Percentiles rank a stretch among this genome's conserved stretches.
These are phyloP conservation scores for Nepenthes alata DNA, from an alignment of 179 eudicot genomes.

Conservation along the genomic window DNA sequence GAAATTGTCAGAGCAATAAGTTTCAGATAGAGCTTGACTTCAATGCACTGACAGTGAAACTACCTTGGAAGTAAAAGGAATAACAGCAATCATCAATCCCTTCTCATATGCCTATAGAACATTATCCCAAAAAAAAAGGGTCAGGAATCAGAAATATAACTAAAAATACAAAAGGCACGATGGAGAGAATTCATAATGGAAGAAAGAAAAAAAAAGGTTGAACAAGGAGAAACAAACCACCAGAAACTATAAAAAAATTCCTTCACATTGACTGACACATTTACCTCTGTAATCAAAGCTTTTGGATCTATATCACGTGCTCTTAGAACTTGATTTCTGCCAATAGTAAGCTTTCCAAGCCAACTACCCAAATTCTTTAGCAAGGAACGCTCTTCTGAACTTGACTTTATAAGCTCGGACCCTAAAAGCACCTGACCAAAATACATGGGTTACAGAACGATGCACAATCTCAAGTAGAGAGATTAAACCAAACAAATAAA, in stretches of 20 bases:
- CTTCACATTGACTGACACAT: constrained; percentile 1
- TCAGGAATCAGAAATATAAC: background rate
- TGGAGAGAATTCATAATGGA: background rate
- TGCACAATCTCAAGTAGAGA: background rate
- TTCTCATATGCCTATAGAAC: constrained; percentile 79
- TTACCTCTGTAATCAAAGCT: constrained; percentile 72
- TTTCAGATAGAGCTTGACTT: constrained; percentile 1
- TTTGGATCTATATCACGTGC: constrained; percentile 86
- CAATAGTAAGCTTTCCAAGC: constrained; percentile 96
- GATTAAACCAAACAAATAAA: background rate
- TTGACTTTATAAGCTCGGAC: constrained; percentile 92
- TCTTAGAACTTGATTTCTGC: constrained; percentile 72
- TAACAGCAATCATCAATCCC: constrained; percentile 92
- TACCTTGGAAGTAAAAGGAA: constrained; percentile 98
- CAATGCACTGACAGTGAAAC: background rate
- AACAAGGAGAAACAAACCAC: too few species aligned
- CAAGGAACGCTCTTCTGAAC: constrained; percentile 94
- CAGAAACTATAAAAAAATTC: background rate
- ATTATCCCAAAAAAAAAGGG: background rate
- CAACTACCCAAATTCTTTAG: constrained; percentile 93
- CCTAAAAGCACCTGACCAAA: constrained; percentile 66
- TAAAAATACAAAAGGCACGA: constrained; percentile 1
- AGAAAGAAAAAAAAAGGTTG: background rate
- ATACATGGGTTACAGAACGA: background rate
- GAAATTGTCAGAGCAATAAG: constrained; percentile 6